Evolutionary conservation across 768 basidiomycete species (phyloP), one percentile per base, ranked within the genome.

Genomic region (Mycena albidolilacea): DNA sequence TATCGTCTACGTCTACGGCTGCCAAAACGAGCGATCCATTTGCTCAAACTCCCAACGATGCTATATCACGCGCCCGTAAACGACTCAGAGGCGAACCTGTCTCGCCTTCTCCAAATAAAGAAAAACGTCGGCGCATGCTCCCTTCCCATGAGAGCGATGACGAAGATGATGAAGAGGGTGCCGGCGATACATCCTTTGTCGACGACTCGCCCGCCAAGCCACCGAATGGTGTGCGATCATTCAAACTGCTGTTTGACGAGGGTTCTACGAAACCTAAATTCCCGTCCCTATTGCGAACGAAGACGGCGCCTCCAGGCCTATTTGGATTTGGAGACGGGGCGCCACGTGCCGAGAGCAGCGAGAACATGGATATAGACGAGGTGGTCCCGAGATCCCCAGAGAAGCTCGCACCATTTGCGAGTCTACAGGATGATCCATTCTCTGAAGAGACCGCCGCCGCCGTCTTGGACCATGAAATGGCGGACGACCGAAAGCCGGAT

Each of bases 41-140:
- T 21, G 80, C 82, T 41, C 77, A 79, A 4, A 78, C 79, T 4
- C 82, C 83, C 11, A 77, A 81, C 48, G 83, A 79, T 61, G 89
- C 92, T 14, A 81, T 95, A 39, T 87, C 87, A 35, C 88, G 93
- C 43, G 94, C 94, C 23, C 89, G 94, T 46, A 95, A 95, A 80
- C 91, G 94, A 67, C 86, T 95, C 19, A 90, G 94, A 41, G 94
- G 94, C 37, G 94, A 95, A 78, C 91, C 91, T 0, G 93, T 95
- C 2, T 95, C 94, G 0, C 94, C 94, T 5, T 94, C 94, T 19
- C 94, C 94, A 5, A 89, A 87, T 78, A 95, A 94, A 80, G 90
- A 90, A 78, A 95, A 95, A 80, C 88, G 92, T 70, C 87, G 87
- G 78, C 92, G 92, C 52, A 79, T 90, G 64, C 79, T 80, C 46